These are phyloP conservation scores for Kuraishia cidri DNA, from an alignment of 805 yeast species.

Conservation along the genomic window DNA sequence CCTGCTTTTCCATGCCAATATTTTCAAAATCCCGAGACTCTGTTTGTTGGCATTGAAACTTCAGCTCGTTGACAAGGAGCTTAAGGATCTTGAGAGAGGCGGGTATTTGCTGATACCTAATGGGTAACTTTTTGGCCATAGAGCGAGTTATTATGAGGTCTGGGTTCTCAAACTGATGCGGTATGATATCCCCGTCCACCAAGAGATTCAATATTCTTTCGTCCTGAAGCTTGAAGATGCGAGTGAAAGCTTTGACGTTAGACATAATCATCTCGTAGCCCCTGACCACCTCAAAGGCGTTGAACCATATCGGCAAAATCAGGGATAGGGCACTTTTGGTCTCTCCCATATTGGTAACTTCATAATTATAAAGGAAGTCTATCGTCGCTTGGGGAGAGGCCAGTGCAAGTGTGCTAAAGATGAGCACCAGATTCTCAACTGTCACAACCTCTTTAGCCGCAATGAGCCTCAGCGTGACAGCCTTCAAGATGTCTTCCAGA, in stretches of 20 bases:
- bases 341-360: slow-evolving; percentile 9
- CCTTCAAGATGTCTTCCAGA: slow-evolving; percentile 54
- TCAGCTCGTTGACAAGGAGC: slow-evolving; percentile 60
- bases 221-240: slow-evolving; percentile 53
- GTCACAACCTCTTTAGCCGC: slow-evolving; percentile 64
- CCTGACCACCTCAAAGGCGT: slow-evolving; percentile 68
- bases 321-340: slow-evolving; percentile 34
- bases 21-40: slow-evolving; percentile 23
- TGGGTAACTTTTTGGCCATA: slow-evolving; percentile 60
- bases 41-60: slow-evolving; percentile 49
- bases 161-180: slow-evolving; percentile 36
- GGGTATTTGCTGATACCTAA: slow-evolving; percentile 53
- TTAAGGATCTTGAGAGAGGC: slow-evolving; percentile 68
- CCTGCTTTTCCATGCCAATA: slow-evolving; percentile 2
- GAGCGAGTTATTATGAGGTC: slow-evolving; percentile 81
- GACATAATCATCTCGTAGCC: slow-evolving; percentile 68
- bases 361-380: slow-evolving; percentile 41
- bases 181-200: slow-evolving; percentile 75
- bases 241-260: slow-evolving; percentile 63
- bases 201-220: slow-evolving; percentile 34
- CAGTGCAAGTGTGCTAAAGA: slow-evolving; percentile 65
- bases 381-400: slow-evolving; percentile 56
- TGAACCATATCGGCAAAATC: slow-evolving; percentile 76
- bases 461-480: slow-evolving; percentile 60
- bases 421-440: slow-evolving; percentile 66